phyloP scores from a whole-genome alignment of 2,329 filamentous ascomycete genomes.

The Plectosphaerella sp. region DNA sequence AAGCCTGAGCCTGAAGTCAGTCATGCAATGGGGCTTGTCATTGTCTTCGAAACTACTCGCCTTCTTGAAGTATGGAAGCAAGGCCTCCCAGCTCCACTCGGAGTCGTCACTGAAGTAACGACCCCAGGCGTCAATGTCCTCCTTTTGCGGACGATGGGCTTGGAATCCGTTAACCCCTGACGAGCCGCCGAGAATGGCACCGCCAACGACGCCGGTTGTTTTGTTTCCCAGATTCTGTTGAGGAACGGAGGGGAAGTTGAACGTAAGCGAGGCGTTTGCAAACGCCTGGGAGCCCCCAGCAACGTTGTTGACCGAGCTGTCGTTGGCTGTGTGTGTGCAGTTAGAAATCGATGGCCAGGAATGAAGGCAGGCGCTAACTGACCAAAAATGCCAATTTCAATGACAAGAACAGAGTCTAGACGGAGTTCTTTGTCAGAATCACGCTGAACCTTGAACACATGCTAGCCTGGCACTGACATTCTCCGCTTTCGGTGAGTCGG shows the following conservation, averaged over 20 bases:
- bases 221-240: slow-evolving; percentile 11
- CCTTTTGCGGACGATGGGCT: slow-evolving; percentile 18
- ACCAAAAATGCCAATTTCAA: slow-evolving; percentile 14
- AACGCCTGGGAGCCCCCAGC: slow-evolving; percentile 7
- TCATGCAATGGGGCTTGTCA: background rate
- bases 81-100: slow-evolving; percentile 20
- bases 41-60: background rate
- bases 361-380: background rate
- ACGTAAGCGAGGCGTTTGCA: slow-evolving; percentile 1
- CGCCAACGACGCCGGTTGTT: slow-evolving; percentile 12
- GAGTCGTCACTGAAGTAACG: slow-evolving; percentile 13
- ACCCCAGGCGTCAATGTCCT: slow-evolving; percentile 22
- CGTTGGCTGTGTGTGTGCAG: slow-evolving; percentile 10
- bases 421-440: background rate
- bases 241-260: slow-evolving; percentile 10
- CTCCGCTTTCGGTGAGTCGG: slow-evolving; percentile 12
- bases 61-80: slow-evolving; percentile 23
- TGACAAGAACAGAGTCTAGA: slow-evolving; percentile 13
- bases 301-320: slow-evolving; percentile 16
- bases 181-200: slow-evolving; percentile 20
- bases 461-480: slow-evolving; percentile 5
- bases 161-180: slow-evolving; percentile 21
- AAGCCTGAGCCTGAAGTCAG: slow-evolving; percentile 7
- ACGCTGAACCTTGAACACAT: background rate
- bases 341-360: background rate